Evolutionary conservation across 176 grass and related monocot species (phyloP).

Genomic region (Luzula sylvatica): DNA sequence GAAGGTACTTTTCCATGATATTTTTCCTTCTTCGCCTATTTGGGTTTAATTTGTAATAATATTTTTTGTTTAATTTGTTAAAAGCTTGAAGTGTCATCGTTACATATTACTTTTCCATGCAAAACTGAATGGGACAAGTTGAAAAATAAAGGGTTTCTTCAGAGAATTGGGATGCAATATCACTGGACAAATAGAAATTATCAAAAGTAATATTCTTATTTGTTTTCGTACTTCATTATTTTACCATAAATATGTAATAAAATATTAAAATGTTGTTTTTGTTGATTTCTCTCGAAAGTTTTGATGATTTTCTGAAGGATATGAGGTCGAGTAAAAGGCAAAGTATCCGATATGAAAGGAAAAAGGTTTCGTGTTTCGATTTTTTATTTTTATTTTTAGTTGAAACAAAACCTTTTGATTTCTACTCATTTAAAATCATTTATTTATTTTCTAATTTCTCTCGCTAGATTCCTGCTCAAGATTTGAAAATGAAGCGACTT

Average conservation of each 20-base stretch:
- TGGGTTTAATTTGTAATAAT: neutral
- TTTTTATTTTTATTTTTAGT: neutral
- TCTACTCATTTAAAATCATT: constrained; percentile 9
- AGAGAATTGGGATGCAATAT: constrained; percentile 83
- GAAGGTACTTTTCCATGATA: constrained; percentile 33
- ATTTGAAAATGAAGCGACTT: constrained; percentile 87
- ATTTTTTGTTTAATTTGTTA: constrained; percentile 9
- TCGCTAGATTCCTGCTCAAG: constrained; percentile 62
- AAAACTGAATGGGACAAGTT: constrained; percentile 77
- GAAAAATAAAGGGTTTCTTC: constrained; percentile 62
- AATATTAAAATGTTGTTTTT: constrained; percentile 13
- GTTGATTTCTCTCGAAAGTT: constrained; percentile 31
- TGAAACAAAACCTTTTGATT: constrained; percentile 1
- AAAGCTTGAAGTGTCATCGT: constrained; percentile 74
- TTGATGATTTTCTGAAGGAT: constrained; percentile 99
- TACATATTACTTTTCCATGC: constrained; percentile 94
- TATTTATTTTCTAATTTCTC: constrained; percentile 11
- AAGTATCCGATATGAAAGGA: constrained; percentile 85
- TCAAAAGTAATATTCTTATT: constrained; percentile 37
- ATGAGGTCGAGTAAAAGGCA: constrained; percentile 85
- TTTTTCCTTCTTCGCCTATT: constrained; percentile 10
- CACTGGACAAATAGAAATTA: constrained; percentile 96
- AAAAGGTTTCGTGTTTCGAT: constrained; percentile 49
- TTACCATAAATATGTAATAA: neutral
- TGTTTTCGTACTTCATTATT: neutral